Conservation (phyloP, 352 stramenopile species). For the Pythium dissotocum region DNA sequence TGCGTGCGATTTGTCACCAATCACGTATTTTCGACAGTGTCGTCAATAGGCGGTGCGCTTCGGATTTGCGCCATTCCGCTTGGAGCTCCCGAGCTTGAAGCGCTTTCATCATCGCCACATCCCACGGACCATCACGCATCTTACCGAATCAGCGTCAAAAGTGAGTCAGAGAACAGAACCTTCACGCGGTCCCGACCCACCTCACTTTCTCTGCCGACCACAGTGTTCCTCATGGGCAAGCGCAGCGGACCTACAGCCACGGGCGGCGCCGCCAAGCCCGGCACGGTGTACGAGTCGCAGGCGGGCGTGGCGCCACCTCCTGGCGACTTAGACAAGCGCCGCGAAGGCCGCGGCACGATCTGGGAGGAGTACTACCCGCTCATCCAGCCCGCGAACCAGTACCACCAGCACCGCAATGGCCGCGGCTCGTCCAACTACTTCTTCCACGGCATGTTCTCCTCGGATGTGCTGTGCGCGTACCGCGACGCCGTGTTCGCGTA, state of each 20-base stretch:
- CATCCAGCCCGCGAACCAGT: constrained; percentile 80
- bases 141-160: constrained; percentile 3
- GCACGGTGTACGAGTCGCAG: constrained; percentile 33
- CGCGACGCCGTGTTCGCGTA: constrained; percentile 80
- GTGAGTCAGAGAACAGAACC: constrained; percentile 4
- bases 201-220: constrained; percentile 1
- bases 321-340: constrained; percentile 17
- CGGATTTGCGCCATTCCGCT: constrained; percentile 9
- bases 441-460: constrained; percentile 88
- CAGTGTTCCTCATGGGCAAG: constrained; percentile 25
- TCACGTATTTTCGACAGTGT: constrained; percentile 16
- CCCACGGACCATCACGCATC: constrained; percentile 12
- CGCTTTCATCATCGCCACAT: constrained; percentile 22
- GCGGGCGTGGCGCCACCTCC: constrained; percentile 22
- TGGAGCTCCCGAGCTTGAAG: constrained; percentile 27
- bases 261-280: constrained; percentile 21
- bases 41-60: not conserved
- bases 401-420: constrained; percentile 73
- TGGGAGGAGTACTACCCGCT: constrained; percentile 90
- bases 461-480: constrained; percentile 84
- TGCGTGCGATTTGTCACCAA: not conserved
- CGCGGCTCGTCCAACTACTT: constrained; percentile 81
- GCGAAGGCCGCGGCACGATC: constrained; percentile 40
- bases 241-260: constrained; percentile 20
- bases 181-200: not conserved